Conservation (phyloP, 306 rosid genomes). For the Quercus mongolica region DNA sequence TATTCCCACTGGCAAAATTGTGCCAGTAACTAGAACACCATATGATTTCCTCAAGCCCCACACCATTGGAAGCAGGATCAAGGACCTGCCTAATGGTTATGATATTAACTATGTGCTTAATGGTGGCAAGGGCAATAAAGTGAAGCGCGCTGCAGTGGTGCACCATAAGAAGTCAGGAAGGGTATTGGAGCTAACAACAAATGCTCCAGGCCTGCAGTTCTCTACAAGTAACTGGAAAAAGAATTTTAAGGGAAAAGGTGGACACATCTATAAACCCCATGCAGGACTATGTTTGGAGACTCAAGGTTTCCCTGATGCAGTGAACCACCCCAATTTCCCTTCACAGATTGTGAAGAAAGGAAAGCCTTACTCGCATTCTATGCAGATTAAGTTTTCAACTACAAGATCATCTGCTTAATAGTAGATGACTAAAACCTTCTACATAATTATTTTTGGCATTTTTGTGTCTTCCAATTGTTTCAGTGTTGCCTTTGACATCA, state of each 20-base stretch:
- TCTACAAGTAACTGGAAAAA: constrained; percentile 50
- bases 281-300: constrained; percentile 63
- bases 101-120: constrained; percentile 72
- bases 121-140: constrained; percentile 19
- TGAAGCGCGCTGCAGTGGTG: constrained; percentile 51
- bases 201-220: constrained; percentile 73
- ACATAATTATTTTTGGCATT: not conserved
- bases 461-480: not conserved
- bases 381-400: constrained; percentile 50
- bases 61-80: constrained; percentile 55
- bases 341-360: constrained; percentile 57
- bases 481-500: not conserved
- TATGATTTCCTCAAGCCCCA: constrained; percentile 73
- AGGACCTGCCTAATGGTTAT: constrained; percentile 50
- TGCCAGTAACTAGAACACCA: constrained; percentile 53
- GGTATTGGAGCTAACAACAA: constrained; percentile 50
- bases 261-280: constrained; percentile 46
- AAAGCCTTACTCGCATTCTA: constrained; percentile 48
- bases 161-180: constrained; percentile 65
- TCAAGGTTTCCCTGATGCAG: constrained; percentile 64
- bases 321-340: constrained; percentile 69
- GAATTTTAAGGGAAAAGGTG: constrained; percentile 67
- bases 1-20: constrained; percentile 70
- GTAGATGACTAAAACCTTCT: not conserved
- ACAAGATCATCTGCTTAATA: constrained; percentile 19